Conservation (phyloP, 805 yeast genomes). For the Hanseniaspora thailandica region DNA sequence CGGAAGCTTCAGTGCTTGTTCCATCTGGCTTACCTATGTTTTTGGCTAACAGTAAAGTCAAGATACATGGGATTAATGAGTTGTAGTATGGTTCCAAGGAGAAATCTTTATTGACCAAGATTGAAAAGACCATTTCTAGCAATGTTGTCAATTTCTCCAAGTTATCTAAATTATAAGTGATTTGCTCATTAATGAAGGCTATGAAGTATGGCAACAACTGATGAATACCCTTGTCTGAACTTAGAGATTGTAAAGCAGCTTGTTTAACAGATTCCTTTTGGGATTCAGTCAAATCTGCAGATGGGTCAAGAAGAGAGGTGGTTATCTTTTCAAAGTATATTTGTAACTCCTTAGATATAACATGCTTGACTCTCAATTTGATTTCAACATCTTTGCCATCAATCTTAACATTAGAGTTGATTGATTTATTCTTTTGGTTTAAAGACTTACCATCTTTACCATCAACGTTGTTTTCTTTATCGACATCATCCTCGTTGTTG, state of each 20-base stretch:
- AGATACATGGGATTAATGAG: constrained; percentile 90
- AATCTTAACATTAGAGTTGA: constrained; percentile 22
- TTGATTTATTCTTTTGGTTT: not conserved
- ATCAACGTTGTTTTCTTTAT: not conserved
- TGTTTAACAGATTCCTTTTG: constrained; percentile 41
- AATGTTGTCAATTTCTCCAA: constrained; percentile 63
- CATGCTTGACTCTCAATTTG: constrained; percentile 89
- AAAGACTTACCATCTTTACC: not conserved
- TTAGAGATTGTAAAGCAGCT: constrained; percentile 75
- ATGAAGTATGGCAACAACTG: constrained; percentile 93
- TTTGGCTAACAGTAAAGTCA: constrained; percentile 80
- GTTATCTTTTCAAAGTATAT: constrained; percentile 85
- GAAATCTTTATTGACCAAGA: constrained; percentile 69
- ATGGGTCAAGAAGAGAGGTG: constrained; percentile 42
- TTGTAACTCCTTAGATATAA: constrained; percentile 84
- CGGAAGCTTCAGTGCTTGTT: constrained; percentile 21
- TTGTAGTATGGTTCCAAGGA: constrained; percentile 93
- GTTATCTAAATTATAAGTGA: constrained; percentile 73
- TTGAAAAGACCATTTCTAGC: constrained; percentile 78
- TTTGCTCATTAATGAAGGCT: constrained; percentile 90
- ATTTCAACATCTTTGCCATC: constrained; percentile 46
- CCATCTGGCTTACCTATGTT: constrained; percentile 52
- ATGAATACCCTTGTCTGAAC: constrained; percentile 90
- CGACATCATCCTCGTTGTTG: constrained; percentile 14
- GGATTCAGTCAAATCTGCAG: constrained; percentile 22